Conservation (phyloP, 176 grass and related monocot species). For the Triticum dicoccoides region DNA sequence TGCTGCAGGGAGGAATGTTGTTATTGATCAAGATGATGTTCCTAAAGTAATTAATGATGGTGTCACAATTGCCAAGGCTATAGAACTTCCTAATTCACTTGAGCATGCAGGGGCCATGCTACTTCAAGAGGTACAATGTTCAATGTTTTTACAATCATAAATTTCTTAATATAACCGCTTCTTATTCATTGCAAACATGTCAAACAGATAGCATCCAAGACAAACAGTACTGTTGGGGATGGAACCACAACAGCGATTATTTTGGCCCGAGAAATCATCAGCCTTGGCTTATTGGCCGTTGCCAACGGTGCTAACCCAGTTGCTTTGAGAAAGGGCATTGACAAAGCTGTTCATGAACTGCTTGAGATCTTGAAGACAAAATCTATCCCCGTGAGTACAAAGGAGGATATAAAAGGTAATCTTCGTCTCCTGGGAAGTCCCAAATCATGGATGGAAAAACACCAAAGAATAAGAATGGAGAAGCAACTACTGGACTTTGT, state of each 20-base stretch:
- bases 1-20: constrained; percentile 86
- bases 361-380: constrained; percentile 61
- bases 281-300: constrained; percentile 76
- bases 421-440: constrained; percentile 19
- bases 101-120: constrained; percentile 80
- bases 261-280: constrained; percentile 89
- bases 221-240: constrained; percentile 77
- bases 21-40: constrained; percentile 77
- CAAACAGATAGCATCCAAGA: constrained; percentile 73
- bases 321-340: constrained; percentile 85
- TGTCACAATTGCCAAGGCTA: constrained; percentile 77
- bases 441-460: background rate
- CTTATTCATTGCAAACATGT: constrained; percentile 25
- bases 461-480: background rate
- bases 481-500: background rate
- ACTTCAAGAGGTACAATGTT: constrained; percentile 67
- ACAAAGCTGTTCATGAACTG: constrained; percentile 72
- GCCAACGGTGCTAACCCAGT: constrained; percentile 78
- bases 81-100: constrained; percentile 73
- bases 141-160: background rate
- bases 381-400: constrained; percentile 63
- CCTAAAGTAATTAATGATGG: constrained; percentile 96
- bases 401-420: constrained; percentile 86
- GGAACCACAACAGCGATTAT: constrained; percentile 91
- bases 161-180: background rate